Conservation (phyloP, 495 filamentous ascomycete species). For the Staphylotrichum longicolle region DNA sequence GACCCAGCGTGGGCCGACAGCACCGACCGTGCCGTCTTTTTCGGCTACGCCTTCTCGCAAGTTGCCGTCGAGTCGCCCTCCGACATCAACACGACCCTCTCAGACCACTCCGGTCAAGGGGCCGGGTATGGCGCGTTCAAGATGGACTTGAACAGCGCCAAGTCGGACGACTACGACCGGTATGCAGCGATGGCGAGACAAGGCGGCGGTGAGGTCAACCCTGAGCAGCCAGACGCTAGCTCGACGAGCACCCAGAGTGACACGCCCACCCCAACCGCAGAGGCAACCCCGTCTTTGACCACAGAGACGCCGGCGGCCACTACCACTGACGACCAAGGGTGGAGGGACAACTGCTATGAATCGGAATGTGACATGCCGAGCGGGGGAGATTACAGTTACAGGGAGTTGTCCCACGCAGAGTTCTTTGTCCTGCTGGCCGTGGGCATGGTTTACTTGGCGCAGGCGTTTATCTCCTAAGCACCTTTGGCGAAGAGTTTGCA, state of each 20-base stretch:
- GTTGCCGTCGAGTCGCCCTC: constrained; percentile 16
- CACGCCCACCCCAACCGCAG: too few species aligned
- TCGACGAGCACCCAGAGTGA: too few species aligned
- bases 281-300: too few species aligned
- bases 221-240: background rate
- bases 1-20: background rate
- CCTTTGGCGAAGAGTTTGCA: too few species aligned
- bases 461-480: constrained; percentile 9
- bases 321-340: background rate
- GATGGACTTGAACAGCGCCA: constrained; percentile 28
- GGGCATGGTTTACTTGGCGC: constrained; percentile 9
- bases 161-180: constrained; percentile 29
- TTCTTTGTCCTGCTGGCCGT: constrained; percentile 7
- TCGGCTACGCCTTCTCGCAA: constrained; percentile 25
- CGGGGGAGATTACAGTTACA: background rate
- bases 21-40: constrained; percentile 1
- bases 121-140: constrained; percentile 32
- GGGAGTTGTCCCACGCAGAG: background rate
- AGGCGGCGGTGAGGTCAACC: background rate
- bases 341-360: background rate
- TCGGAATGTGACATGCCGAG: background rate
- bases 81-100: constrained; percentile 18
- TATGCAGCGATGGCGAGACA: constrained; percentile 24
- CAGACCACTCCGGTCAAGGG: constrained; percentile 17
- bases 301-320: background rate